Base-by-base conservation (phyloP, 2,329 filamentous ascomycete genomes). In the Sclerotinia sclerotiorum region DNA sequence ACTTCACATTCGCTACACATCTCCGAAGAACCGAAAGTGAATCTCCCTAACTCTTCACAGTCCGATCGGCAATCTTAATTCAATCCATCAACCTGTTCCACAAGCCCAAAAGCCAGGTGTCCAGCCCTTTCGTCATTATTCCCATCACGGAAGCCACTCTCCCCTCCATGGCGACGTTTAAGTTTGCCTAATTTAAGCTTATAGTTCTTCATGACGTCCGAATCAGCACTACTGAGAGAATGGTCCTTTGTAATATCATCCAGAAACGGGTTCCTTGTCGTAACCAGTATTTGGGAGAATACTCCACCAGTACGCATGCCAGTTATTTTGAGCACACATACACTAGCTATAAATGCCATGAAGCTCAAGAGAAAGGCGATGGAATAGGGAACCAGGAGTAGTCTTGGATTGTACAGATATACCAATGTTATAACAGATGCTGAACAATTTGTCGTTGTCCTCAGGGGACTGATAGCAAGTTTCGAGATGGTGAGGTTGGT, bases 221-320 rank as follows among this genome's bases (percentile, higher is more conserved):
- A 27, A 15, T 61, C 27, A 2, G 57, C 57, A 10, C 56, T 61
- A 35, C 27, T 32, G 7, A 61, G 27, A 35, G 42, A 48, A 61
- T 61, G 27, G 3, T 27, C 42, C 48, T 17, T 35, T 48, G 44
- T 21, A 11, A 61, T 61, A 17, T 48, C 57, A 29, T 61, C 57
- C 27, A 61, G 44, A 6, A 49, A 48, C 7, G 27, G 27, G 19
- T 48, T 61, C 11, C 57, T 61, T 5, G 57, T 48, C 21, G 42
- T 32, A 32, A 48, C 57, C 4, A 46, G n/a, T 61, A 61, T 61
- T n/a, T 61, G 39, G 24, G 44, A 61, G 29, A 61, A 61, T 5
- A 49, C 15, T 15, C 48, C 42, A 5, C 44, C 57, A 3, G 57
- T 61, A 17, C 57, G 57, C 13, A 49, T 32, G 3, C 44, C 27